These are phyloP conservation scores for Drosera capensis DNA, from an alignment of 148 eudicot genomes.

Conservation along the genomic window DNA sequence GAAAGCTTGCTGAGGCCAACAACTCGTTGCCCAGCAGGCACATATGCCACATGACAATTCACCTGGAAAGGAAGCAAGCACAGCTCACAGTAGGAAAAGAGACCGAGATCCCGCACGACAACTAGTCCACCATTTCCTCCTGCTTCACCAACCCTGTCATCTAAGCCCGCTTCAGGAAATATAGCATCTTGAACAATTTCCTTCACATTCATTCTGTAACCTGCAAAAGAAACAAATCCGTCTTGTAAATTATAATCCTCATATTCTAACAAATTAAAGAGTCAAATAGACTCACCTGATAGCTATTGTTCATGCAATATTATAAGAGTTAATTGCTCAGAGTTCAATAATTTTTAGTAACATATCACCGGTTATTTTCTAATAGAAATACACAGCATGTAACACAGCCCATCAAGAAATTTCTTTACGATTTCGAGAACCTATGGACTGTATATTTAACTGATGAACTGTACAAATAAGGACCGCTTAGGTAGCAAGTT, in stretches of 20 bases:
- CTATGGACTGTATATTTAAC: too few species aligned
- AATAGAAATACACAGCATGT: too few species aligned
- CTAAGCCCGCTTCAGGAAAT: conserved; percentile 84
- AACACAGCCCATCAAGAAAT: too few species aligned
- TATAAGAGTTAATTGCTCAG: too few species aligned
- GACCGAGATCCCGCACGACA: conserved; percentile 76
- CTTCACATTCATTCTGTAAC: conserved; percentile 51
- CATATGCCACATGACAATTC: conserved; percentile 79
- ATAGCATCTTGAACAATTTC: conserved; percentile 82
- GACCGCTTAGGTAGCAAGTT: too few species aligned
- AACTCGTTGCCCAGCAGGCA: conserved; percentile 73
- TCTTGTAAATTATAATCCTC: conserved; percentile 2
- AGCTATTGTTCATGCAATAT: too few species aligned
- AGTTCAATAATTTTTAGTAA: too few species aligned
- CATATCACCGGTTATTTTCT: too few species aligned
- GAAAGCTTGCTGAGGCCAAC: conserved; percentile 93
- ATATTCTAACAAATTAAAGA: neutral
- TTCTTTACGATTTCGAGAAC: too few species aligned
- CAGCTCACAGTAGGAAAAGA: conserved; percentile 80
- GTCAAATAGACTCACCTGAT: neutral
- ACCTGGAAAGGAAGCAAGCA: conserved; percentile 88
- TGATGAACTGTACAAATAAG: too few species aligned
- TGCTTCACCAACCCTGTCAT: conserved; percentile 49
- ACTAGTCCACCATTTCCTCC: conserved; percentile 94
- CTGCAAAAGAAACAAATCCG: conserved; percentile 16